A percentile compares a stretch with the other conserved stretches of the same genome.
These are phyloP conservation scores for Pseudogymnoascus sp. DNA, from an alignment of 2,329 filamentous ascomycete species.

Conservation along the genomic window DNA sequence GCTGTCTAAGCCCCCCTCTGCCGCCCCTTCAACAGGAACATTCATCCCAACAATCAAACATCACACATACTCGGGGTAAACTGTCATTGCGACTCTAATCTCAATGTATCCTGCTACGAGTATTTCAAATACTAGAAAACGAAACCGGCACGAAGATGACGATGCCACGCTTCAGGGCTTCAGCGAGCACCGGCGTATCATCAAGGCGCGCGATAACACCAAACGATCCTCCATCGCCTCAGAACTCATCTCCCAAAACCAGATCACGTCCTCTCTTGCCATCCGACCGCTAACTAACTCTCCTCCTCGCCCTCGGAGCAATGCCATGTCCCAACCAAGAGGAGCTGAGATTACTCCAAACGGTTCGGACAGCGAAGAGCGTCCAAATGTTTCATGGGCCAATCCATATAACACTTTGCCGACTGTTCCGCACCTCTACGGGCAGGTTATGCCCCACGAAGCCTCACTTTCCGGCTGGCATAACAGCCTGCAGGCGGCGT, in stretches of 20 bases:
- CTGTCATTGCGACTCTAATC: neutral
- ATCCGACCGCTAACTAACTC: constrained; percentile 9
- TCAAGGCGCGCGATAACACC: constrained; percentile 3
- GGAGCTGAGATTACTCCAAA: constrained; percentile 21
- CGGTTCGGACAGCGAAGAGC: constrained; percentile 25
- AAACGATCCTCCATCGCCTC: neutral
- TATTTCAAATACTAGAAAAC: neutral
- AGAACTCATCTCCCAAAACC: constrained; percentile 10
- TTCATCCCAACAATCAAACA: neutral
- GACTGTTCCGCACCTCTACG: constrained; percentile 15
- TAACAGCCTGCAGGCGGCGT: constrained; percentile 12
- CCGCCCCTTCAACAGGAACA: neutral
- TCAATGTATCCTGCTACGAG: neutral
- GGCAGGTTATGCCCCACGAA: constrained; percentile 6
- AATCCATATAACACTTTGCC: constrained; percentile 23
- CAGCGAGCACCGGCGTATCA: constrained; percentile 22
- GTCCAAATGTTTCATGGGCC: constrained; percentile 18
- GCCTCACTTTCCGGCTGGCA: constrained; percentile 12
- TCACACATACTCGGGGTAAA: neutral
- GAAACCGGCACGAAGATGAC: constrained; percentile 18
- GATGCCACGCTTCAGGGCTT: constrained; percentile 19
- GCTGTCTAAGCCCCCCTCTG: neutral
- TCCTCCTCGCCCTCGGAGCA: neutral
- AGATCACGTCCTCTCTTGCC: constrained; percentile 16
- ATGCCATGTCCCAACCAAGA: constrained; percentile 19